These are phyloP conservation scores for Blastomyces gilchristii DNA, from an alignment of 2,329 filamentous ascomycete species.

Conservation along the genomic window DNA sequence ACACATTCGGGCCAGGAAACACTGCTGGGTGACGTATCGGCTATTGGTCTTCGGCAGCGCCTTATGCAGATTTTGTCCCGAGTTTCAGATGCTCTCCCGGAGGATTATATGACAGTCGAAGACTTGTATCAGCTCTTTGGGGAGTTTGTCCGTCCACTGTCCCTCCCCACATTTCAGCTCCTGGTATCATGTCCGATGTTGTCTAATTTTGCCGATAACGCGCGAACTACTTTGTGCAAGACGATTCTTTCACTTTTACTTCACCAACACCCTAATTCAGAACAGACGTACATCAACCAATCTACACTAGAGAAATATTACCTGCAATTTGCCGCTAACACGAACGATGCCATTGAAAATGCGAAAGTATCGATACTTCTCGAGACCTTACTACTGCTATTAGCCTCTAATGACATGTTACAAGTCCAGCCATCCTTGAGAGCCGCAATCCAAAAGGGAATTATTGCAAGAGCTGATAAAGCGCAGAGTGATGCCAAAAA, in stretches of 20 bases:
- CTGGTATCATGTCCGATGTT: constrained; percentile 38
- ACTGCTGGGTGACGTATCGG: constrained; percentile 29
- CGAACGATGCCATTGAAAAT: constrained; percentile 54
- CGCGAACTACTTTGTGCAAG: constrained; percentile 45
- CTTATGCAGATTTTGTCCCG: constrained; percentile 34
- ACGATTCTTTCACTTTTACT: constrained; percentile 43
- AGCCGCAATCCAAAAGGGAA: constrained; percentile 43
- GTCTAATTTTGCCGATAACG: constrained; percentile 27
- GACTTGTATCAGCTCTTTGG: constrained; percentile 36
- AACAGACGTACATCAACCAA: constrained; percentile 39
- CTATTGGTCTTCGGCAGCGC: constrained; percentile 37
- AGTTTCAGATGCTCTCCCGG: constrained; percentile 28
- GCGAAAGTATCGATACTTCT: constrained; percentile 60
- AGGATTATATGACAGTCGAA: constrained; percentile 28
- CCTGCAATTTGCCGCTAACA: constrained; percentile 55
- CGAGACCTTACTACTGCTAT: constrained; percentile 52
- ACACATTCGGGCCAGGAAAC: constrained; percentile 19
- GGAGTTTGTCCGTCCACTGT: constrained; percentile 38
- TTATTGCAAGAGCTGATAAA: constrained; percentile 40
- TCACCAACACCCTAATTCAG: constrained; percentile 30
- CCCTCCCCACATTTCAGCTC: constrained; percentile 38
- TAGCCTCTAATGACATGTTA: constrained; percentile 31
- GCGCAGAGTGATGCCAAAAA: constrained; percentile 37
- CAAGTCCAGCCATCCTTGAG: constrained; percentile 30
- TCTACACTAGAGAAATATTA: constrained; percentile 49